Evolutionary conservation across 177 flowering plant genomes (phyloP).

Genomic region (Vitis hybrid): DNA sequence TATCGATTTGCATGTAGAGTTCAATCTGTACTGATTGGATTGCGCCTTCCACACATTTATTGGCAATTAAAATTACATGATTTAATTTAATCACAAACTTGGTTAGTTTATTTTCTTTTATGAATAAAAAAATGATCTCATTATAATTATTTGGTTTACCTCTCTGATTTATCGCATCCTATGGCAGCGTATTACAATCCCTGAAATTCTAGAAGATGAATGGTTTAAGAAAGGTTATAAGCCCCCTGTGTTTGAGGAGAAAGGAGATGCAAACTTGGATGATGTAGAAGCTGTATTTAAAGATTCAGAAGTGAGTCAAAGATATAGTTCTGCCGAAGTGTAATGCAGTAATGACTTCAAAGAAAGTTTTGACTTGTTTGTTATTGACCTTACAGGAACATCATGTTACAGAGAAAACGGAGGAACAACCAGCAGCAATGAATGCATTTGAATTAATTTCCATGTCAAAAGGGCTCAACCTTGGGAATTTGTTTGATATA

Average conservation of each 20-base stretch:
- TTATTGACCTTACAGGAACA: slow-evolving; percentile 57
- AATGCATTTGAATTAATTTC: slow-evolving; percentile 97
- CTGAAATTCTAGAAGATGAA: slow-evolving; percentile 75
- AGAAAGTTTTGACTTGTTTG: background rate
- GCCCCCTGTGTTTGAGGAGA: slow-evolving; percentile 79
- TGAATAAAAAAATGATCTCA: too few species aligned
- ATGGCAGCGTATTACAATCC: slow-evolving; percentile 80
- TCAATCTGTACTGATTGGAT: too few species aligned
- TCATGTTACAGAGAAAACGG: slow-evolving; percentile 80
- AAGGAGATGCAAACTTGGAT: slow-evolving; percentile 67
- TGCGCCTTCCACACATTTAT: too few species aligned
- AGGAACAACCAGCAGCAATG: slow-evolving; percentile 86
- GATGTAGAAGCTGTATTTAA: slow-evolving; percentile 92
- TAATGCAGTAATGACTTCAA: background rate
- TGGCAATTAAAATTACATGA: too few species aligned
- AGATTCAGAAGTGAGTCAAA: slow-evolving; percentile 69
- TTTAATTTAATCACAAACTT: too few species aligned
- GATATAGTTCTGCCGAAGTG: background rate
- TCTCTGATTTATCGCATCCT: slow-evolving; percentile 11
- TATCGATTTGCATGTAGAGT: too few species aligned
- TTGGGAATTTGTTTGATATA: slow-evolving; percentile 79
- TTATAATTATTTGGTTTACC: slow-evolving; percentile 1
- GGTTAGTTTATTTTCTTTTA: too few species aligned
- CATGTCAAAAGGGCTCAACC: slow-evolving; percentile 92
- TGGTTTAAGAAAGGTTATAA: slow-evolving; percentile 89